Base-by-base conservation (phyloP, 345 rosid genomes). In the Anastatica hierochuntica region DNA sequence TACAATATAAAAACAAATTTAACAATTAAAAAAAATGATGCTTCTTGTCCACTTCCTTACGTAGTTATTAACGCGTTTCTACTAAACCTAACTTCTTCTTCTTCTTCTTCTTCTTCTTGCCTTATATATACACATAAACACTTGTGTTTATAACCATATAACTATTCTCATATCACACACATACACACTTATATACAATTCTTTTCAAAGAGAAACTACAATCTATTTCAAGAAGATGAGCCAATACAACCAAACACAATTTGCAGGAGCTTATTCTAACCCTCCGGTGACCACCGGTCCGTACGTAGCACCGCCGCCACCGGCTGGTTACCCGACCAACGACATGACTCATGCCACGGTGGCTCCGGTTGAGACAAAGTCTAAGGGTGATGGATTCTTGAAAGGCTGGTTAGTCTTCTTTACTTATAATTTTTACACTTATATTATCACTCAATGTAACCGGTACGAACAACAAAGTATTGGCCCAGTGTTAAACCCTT, bases 331-430 rank as follows among this genome's bases (percentile, higher is more conserved):
- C 39, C 71, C 71, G 15, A 59, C 56, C 6, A 53, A 37, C 37
- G 61, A 66, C 50, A 52, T 56, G 1, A 43, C 10, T 45, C 47
- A 66, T 44, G 54, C 19, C 5, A 38, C 49, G 11, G 24, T 31
- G 54, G 71, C 60, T 59, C 61, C 61, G 17, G 55, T 58, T 5
- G 61, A 67, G 51, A 46, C 71, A 8, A 67, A 59, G 16, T 39
- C 71, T 2, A 67, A 60, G 66, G 66, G 71, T 59, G 71, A 67
- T 45, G 71, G 71, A 24, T 67, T 67, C 56, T 59, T 46, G n/a
- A 59, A 45, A 59, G 71, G 71, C 66, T 67, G 70, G 70, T 66
- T 35, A 50, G 60, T 51, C 24, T 21, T 21, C n/a, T n/a, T n/a
- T n/a, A n/a, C n/a, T n/a, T n/a, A n/a, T n/a, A n/a, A n/a, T 21